Percentiles rank a stretch among this genome's conserved stretches.
These are phyloP conservation scores for Hypoxylon sp. DNA, from an alignment of 2,329 filamentous ascomycete species.

Conservation along the genomic window DNA sequence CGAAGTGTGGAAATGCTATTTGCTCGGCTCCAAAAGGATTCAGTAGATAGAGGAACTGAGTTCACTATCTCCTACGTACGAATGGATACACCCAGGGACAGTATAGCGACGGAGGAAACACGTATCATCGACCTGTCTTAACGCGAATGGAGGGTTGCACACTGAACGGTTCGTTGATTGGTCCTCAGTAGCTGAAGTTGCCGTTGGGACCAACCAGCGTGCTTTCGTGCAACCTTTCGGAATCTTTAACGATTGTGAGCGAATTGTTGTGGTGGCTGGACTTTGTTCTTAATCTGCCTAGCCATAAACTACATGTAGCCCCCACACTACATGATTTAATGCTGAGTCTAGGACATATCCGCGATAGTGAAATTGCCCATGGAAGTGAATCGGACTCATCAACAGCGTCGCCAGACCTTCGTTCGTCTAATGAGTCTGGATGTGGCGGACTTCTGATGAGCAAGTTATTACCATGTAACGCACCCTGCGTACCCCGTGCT, in stretches of 20 bases:
- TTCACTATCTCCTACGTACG: not conserved
- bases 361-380: not conserved
- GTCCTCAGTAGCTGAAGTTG: not conserved
- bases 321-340: not conserved
- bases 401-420: not conserved
- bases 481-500: constrained; percentile 9
- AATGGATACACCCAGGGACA: constrained; percentile 7
- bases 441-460: constrained; percentile 20
- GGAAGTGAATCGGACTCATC: not conserved
- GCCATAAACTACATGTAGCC: not conserved
- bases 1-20: constrained; percentile 6
- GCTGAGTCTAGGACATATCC: not conserved
- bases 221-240: not conserved
- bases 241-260: not conserved
- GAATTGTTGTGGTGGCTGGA: not conserved
- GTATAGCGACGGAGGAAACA: constrained; percentile 7
- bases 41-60: not conserved
- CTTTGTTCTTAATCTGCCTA: not conserved
- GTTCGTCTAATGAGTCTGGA: not conserved
- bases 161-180: not conserved
- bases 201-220: not conserved
- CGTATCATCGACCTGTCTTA: constrained; percentile 4
- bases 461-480: constrained; percentile 29
- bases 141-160: not conserved
- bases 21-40: not conserved